Conservation (phyloP, 257 asterid genomes). For the Lithospermum erythrorhizon region DNA sequence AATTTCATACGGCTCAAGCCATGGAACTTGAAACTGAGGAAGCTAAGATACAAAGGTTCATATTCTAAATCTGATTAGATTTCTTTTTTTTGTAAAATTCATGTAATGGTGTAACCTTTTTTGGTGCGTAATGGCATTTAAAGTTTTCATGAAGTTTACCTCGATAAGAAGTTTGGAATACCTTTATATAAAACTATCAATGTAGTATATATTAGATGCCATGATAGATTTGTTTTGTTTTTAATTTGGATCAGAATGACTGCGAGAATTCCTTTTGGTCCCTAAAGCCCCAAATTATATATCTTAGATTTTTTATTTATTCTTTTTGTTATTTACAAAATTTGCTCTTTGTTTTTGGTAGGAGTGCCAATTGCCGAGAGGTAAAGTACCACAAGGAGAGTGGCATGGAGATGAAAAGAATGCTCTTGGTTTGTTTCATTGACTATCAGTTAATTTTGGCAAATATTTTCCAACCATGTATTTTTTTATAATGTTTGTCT, state of each 20-base stretch:
- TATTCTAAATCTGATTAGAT: background rate
- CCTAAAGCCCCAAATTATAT: no score
- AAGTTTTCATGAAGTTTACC: no score
- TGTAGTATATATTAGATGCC: no score
- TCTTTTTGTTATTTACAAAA: background rate
- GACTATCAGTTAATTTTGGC: background rate
- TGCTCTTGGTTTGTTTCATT: slow-evolving; percentile 48
- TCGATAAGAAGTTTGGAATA: no score
- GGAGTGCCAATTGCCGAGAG: slow-evolving; percentile 43
- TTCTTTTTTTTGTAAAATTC: no score
- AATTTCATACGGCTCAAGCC: slow-evolving; percentile 44
- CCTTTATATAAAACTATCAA: no score
- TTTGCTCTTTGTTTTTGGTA: slow-evolving; percentile 25
- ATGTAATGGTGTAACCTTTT: no score
- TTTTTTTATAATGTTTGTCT: slow-evolving; percentile 3
- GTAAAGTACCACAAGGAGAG: slow-evolving; percentile 21
- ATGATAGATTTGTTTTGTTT: no score
- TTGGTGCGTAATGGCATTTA: no score
- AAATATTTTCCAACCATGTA: background rate
- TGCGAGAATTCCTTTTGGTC: no score
- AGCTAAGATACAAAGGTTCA: slow-evolving; percentile 54
- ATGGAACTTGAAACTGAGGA: slow-evolving; percentile 55
- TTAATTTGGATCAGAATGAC: no score
- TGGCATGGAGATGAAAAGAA: slow-evolving; percentile 31
- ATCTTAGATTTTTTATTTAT: no score